Conservation (phyloP, 2,329 filamentous ascomycete species). For the Aureobasidium namibiae region DNA sequence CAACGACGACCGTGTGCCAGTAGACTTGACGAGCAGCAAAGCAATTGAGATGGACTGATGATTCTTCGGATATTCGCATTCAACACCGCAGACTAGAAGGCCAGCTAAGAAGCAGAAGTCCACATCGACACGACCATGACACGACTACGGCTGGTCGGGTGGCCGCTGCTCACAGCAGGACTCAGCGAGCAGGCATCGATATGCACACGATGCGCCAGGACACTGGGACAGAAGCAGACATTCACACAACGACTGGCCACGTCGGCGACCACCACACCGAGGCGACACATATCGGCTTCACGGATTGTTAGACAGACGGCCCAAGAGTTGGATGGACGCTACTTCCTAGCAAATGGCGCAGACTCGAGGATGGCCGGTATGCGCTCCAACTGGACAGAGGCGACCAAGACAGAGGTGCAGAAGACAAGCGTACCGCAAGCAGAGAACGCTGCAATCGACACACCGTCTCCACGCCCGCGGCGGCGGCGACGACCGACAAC, state of each 20-base stretch:
- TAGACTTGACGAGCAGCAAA: background rate
- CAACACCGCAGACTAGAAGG: background rate
- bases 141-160: conserved; percentile 1
- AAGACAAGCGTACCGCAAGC: background rate
- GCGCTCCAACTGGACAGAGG: conserved; percentile 8
- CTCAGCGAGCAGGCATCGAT: conserved; percentile 11
- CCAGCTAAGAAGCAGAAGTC: background rate
- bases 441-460: background rate
- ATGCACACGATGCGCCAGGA: conserved; percentile 23
- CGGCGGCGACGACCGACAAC: conserved; percentile 27
- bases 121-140: background rate
- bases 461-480: conserved; percentile 25
- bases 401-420: background rate
- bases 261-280: conserved; percentile 13
- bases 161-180: conserved; percentile 1
- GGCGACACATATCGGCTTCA: conserved; percentile 19
- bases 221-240: conserved; percentile 18
- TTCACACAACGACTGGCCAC: conserved; percentile 15
- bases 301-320: conserved; percentile 8
- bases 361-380: conserved; percentile 10
- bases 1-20: background rate
- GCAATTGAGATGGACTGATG: background rate
- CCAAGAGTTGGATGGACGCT: conserved; percentile 23
- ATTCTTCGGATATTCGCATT: background rate
- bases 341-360: conserved; percentile 29